Evolutionary conservation across 2,329 filamentous ascomycete genomes (phyloP), one percentile per base, ranked within the genome.

Genomic region (Diaporthe sp.): DNA sequence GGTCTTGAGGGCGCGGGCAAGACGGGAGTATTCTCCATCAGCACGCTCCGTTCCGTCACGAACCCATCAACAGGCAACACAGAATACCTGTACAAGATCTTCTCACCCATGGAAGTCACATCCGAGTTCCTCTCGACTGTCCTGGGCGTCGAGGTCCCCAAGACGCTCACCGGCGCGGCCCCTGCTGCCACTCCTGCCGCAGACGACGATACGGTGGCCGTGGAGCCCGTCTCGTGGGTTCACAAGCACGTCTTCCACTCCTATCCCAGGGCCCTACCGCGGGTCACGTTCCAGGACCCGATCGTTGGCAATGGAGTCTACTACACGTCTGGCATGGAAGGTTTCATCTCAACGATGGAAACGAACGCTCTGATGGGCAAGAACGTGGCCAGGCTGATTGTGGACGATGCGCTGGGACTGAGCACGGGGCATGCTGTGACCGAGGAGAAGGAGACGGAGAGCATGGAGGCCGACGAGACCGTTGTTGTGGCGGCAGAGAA

Each of bases 341-440:
- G 93, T 79, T 98, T 99, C 82, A 97, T 98, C 79, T 97, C 94
- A 13, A 98, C 95, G 0, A 98, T 99, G 97, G 97, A 99, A 87
- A 98, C 97, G 9, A 98, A 93, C 82, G 94, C 95, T 1, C 84
- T 98, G 79, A 97, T 97, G 92, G 97, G 97, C 0, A 95, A 90
- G 89, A 97, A 97, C 81, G 92, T 97, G 28, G 95, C 94, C 12
- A 89, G 88, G 77, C 85, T 97, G 72, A 87, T 96, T 61, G 88
- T 92, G 0, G 90, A 96, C 79, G 90, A 90, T 70, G 91, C 88
- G 83, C 80, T 82, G 77, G 83, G 77, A 37, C 75, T 75, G 44
- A 78, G 74, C 70, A 77, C 72, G 3, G 77, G 42, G n/a, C 59
- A 53, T n/a, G 68, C 44, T 28, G 44, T 62, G 46, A 53, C 58